phyloP scores from a whole-genome alignment of 352 stramenopile species.

The Globisporangium orthogonon region DNA sequence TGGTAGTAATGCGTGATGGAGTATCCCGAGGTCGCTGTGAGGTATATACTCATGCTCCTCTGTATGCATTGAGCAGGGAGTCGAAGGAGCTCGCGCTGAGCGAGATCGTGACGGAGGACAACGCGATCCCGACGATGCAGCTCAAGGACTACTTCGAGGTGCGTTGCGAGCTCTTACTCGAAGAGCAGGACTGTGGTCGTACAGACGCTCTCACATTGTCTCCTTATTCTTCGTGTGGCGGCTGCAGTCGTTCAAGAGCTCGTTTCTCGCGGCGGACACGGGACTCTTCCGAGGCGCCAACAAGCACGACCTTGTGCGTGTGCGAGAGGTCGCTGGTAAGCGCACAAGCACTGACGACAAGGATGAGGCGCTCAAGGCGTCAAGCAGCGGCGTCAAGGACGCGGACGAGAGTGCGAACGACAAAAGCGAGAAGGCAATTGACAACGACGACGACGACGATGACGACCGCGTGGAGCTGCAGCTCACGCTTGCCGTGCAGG shows the following conservation, averaged over 20 bases:
- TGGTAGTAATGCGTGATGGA: background rate
- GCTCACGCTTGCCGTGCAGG: constrained; percentile 3
- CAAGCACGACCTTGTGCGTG: constrained; percentile 4
- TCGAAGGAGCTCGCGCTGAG: constrained; percentile 4
- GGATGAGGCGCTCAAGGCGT: background rate
- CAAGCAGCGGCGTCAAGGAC: too few species aligned
- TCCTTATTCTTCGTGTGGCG: background rate
- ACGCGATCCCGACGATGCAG: constrained; percentile 5
- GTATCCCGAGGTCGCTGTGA: background rate
- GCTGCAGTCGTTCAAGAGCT: constrained; percentile 7
- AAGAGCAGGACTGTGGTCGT: background rate
- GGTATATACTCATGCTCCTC: background rate
- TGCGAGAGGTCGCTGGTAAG: background rate
- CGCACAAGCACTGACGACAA: background rate
- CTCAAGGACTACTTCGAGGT: constrained; percentile 11
- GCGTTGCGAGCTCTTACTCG: background rate
- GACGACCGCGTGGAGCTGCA: background rate
- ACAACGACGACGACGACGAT: background rate
- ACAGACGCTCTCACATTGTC: background rate
- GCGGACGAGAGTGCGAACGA: background rate
- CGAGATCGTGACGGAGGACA: constrained; percentile 1
- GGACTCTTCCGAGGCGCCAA: background rate
- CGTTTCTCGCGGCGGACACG: background rate
- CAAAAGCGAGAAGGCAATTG: background rate
- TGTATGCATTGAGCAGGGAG: background rate